Percentiles rank a stretch among this genome's conserved stretches.
These are phyloP conservation scores for Candida anutae DNA, from an alignment of 1,139 yeast genomes.

Conservation along the genomic window DNA sequence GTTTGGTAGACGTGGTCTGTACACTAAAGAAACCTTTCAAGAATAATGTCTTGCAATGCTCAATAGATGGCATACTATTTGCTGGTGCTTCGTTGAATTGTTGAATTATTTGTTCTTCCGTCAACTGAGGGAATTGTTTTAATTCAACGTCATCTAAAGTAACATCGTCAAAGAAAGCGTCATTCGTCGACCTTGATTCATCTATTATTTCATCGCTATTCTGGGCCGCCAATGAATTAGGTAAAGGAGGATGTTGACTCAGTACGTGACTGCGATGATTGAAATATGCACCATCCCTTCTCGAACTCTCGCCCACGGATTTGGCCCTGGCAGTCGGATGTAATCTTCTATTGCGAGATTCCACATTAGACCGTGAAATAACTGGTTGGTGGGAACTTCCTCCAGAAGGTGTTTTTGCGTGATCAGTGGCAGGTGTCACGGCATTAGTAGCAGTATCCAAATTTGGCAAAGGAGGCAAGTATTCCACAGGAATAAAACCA, in stretches of 20 bases:
- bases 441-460: slow-evolving; percentile 16
- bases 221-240: slow-evolving; percentile 36
- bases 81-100: slow-evolving; percentile 66
- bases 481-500: slow-evolving; percentile 40
- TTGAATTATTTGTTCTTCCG: slow-evolving; percentile 59
- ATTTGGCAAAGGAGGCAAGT: slow-evolving; percentile 43
- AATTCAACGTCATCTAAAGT: slow-evolving; percentile 40
- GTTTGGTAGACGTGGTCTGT: slow-evolving; percentile 90
- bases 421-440: slow-evolving; percentile 1
- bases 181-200: slow-evolving; percentile 17
- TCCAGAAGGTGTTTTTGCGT: not conserved
- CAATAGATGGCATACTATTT: slow-evolving; percentile 88
- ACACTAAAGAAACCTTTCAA: slow-evolving; percentile 93
- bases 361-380: no score
- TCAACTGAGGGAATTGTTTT: slow-evolving; percentile 32
- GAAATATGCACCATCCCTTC: slow-evolving; percentile 47
- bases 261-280: slow-evolving; percentile 18
- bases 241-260: slow-evolving; percentile 43
- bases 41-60: slow-evolving; percentile 84
- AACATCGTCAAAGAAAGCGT: slow-evolving; percentile 62
- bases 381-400: no score
- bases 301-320: slow-evolving; percentile 70
- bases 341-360: slow-evolving; percentile 11
- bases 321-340: slow-evolving; percentile 90
- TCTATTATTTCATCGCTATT: slow-evolving; percentile 35